Evolutionary conservation across 805 yeast genomes (phyloP).

Genomic region (Suhomyces vadensis): DNA sequence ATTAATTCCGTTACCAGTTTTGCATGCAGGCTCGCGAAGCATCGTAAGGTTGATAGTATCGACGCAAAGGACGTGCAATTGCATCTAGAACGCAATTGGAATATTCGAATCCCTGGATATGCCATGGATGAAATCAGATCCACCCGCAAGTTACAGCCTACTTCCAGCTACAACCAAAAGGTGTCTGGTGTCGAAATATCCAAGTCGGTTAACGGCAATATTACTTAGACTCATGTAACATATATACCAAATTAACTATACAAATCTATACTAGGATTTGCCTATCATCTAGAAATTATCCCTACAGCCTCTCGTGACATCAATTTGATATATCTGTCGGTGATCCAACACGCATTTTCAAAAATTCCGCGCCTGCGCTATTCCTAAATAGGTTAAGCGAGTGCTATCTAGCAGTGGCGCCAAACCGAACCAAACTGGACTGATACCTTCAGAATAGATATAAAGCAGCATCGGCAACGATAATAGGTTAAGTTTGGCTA

Average conservation of each 20-base stretch:
- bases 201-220: constrained; percentile 56
- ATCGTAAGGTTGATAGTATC: constrained; percentile 81
- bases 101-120: constrained; percentile 90
- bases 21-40: constrained; percentile 94
- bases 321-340: too few relatives aligned
- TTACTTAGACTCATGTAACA: neutral
- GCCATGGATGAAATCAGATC: constrained; percentile 86
- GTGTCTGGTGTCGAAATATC: constrained; percentile 67
- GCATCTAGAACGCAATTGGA: constrained; percentile 92
- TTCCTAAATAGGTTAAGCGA: constrained; percentile 1
- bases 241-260: too few relatives aligned
- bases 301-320: too few relatives aligned
- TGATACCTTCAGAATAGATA: too few relatives aligned
- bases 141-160: constrained; percentile 71
- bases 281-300: too few relatives aligned
- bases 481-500: too few relatives aligned
- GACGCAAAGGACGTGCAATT: constrained; percentile 90
- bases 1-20: constrained; percentile 87
- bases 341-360: too few relatives aligned
- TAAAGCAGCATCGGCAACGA: too few relatives aligned
- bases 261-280: too few relatives aligned
- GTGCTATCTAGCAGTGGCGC: too few relatives aligned
- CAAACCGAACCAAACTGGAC: too few relatives aligned
- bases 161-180: constrained; percentile 62
- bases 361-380: neutral